A percentile compares a stretch with the other conserved stretches of the same genome.
Evolutionary conservation across 192 early-diverging fungal genomes (phyloP).

Genomic region (Backusella mclennaniae): DNA sequence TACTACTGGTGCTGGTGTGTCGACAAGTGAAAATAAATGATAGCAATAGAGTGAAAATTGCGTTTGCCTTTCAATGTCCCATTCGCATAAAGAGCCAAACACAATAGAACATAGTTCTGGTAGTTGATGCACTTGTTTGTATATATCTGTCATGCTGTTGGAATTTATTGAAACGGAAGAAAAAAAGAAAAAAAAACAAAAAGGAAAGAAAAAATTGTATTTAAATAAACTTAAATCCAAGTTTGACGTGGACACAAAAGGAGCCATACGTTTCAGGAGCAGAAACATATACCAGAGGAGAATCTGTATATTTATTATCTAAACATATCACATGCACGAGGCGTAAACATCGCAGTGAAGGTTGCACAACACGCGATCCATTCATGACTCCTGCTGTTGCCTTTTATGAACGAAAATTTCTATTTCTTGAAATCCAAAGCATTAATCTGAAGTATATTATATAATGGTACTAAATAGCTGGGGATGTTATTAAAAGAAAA

Average conservation of each 20-base stretch:
- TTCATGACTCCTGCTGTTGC: constrained; percentile 1
- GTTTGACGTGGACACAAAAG: constrained; percentile 9
- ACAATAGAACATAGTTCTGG: not conserved
- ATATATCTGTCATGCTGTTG: not conserved
- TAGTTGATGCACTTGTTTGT: not conserved
- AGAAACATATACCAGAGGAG: not conserved
- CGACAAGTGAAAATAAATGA: not conserved
- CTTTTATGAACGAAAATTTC: not conserved
- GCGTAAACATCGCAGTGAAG: not conserved
- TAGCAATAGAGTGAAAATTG: constrained; percentile 1
- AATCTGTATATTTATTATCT: constrained; percentile 6
- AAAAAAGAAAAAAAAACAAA: not conserved
- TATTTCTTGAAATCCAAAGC: not conserved
- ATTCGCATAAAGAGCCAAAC: not conserved
- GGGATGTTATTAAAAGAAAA: not conserved
- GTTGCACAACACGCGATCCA: constrained; percentile 6
- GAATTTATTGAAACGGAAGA: constrained; percentile 1
- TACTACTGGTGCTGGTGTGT: not conserved
- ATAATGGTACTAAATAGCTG: not conserved
- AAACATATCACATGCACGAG: not conserved
- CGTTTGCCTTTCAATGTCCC: not conserved
- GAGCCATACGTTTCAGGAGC: not conserved
- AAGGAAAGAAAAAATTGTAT: not conserved
- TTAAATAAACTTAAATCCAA: constrained; percentile 9
- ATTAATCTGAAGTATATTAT: not conserved